These are phyloP conservation scores for Pyronema omphalodes DNA, from an alignment of 495 filamentous ascomycete species.

Conservation along the genomic window DNA sequence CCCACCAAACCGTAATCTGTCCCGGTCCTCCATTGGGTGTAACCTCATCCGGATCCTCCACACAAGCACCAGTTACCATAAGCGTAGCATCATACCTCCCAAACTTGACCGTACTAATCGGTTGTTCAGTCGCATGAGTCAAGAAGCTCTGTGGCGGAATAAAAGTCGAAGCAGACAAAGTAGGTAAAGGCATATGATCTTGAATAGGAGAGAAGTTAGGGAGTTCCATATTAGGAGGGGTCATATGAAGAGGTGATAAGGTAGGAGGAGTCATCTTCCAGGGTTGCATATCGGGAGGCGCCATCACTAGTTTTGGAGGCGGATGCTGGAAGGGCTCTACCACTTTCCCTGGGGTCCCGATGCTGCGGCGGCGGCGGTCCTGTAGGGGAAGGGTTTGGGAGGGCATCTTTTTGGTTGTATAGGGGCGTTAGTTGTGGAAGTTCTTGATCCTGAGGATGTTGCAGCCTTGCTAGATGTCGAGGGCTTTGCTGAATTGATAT, in stretches of 20 bases:
- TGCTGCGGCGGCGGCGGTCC: too few relatives aligned
- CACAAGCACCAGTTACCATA: neutral
- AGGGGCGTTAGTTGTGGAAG: too few relatives aligned
- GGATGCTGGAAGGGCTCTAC: constrained; percentile 6
- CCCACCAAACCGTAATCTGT: neutral
- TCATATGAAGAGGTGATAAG: constrained; percentile 4
- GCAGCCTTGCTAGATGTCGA: too few relatives aligned
- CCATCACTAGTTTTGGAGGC: constrained; percentile 5
- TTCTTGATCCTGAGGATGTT: too few relatives aligned
- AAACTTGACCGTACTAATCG: constrained; percentile 2
- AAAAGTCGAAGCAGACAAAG: constrained; percentile 1
- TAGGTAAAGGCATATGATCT: constrained; percentile 6
- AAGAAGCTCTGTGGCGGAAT: constrained; percentile 4
- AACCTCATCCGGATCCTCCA: neutral
- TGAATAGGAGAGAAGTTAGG: constrained; percentile 6
- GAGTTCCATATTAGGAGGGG: constrained; percentile 4
- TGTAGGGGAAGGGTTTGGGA: too few relatives aligned
- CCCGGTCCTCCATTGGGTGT: neutral
- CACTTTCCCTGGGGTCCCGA: neutral
- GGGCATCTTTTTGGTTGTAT: too few relatives aligned
- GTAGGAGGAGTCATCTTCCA: constrained; percentile 4
- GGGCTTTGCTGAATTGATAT: too few relatives aligned
- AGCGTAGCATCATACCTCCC: neutral
- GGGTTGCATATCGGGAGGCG: constrained; percentile 2
- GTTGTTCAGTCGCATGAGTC: neutral